Evolutionary conservation across 78 protist species (phyloP), one percentile per base, ranked within the genome.

Genomic region (Dictyostelium discoideum): DNA sequence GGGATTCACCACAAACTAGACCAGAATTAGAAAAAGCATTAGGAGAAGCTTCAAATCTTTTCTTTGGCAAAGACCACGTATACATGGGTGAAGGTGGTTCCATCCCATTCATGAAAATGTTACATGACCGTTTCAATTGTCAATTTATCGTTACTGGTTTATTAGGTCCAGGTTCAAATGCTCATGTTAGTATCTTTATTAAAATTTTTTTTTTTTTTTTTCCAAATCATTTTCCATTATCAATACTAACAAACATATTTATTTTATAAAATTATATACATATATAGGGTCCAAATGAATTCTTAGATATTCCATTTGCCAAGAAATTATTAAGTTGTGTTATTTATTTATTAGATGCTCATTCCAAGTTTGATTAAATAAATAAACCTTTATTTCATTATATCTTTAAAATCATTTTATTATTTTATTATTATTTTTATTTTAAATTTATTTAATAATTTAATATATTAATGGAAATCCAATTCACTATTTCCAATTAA

Each of bases 31-130:
- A 73, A 4, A 54, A 14, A 16, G 80, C 96, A 48, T 18, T 97
- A 20, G 67, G 93, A 20, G 86, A 48, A 39, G 97, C 98, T 8
- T 96, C 98, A 57, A 10, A 73, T 5, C 2, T 72, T 20, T 86
- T 92, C 96, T 98, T 54, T 85, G 86, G 78, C 60, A 94, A 96
- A 80, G 93, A 90, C 85, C 82, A 80, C 10, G 83, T 40, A 24
- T 67, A 32, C 86, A n/a, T 89, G 29, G 98, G 98, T 67, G 96
- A 90, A 90, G 98, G 98, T 48, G 98, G 98, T 29, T 57, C 89
- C 13, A 97, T 98, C 48, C 99, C 99, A 69, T 98, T 98, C 95
- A 96, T 98, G 97, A 97, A 97, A 46, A 85, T 96, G 95, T 89
- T 98, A 18, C 84, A 96, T 57, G 78, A 77, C 37, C 95, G 54